Base-by-base conservation (phyloP, 2,329 filamentous ascomycete species). In the Pyrenochaeta sp. region DNA sequence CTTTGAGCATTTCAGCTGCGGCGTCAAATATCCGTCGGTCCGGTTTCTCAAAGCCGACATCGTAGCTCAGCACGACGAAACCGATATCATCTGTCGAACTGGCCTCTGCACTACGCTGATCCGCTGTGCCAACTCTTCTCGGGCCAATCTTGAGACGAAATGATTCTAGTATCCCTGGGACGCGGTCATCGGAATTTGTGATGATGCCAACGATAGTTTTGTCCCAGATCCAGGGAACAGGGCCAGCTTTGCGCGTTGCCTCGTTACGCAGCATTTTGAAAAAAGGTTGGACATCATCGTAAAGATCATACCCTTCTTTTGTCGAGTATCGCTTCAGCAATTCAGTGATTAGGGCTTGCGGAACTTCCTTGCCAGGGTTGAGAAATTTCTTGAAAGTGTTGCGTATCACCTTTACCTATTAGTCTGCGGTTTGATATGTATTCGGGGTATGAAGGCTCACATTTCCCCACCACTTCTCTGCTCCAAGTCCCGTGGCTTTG, bases 141-240 rank as follows among this genome's bases (percentile, higher is more conserved):
- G 68, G 52, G 1, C 66, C 79, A 2, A 88, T 77, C 2, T 68
- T 72, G 28, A 90, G 65, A 0, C 84, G 85, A 4, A 89, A 74
- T 0, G 84, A 85, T 0, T 79, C 73, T 3, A 90, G 72, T 24
- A 89, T 80, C 27, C 73, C 72, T 0, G 83, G 81, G 0, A 88
- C 84, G n/a, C 87, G 79, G 67, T 85, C 81, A 63, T 90, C 87
- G 0, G 86, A 89, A 68, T 90, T 90, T 10, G 86, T 86, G 50
- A 90, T 81, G 5, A 89, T 78, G 27, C 86, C 87, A 5, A 87
- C 75, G 1, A 86, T 75, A 4, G 82, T 78, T 12, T 69, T 72
- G 13, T 76, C 64, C 67, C 80, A 81, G 5, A 56, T 69, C 77
- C 77, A 79, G 7, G 43, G 40, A 6, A 53, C 2, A 19, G 44